These are phyloP conservation scores for Areca catechu DNA, from an alignment of 176 grass and related monocot genomes.

Conservation along the genomic window DNA sequence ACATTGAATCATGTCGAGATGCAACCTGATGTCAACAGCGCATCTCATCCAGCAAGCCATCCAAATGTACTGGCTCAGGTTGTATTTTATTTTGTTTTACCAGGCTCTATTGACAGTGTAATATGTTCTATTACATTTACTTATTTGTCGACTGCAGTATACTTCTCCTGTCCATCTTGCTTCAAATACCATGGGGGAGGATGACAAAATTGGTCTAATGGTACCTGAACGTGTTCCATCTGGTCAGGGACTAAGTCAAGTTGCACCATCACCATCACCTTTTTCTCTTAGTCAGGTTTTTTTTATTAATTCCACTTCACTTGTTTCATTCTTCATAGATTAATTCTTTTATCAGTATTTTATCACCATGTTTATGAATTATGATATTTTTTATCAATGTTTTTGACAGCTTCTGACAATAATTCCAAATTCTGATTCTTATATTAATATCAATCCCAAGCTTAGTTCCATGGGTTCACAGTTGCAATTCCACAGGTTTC, in stretches of 20 bases:
- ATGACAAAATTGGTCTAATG: constrained; percentile 75
- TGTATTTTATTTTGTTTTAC: constrained; percentile 11
- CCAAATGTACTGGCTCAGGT: constrained; percentile 73
- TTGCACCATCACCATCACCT: constrained; percentile 53
- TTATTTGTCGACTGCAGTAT: constrained; percentile 37
- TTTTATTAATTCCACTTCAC: constrained; percentile 5
- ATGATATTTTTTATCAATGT: constrained; percentile 13
- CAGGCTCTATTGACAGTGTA: neutral
- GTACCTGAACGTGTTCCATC: constrained; percentile 73
- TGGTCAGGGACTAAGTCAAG: constrained; percentile 37
- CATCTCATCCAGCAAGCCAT: constrained; percentile 43
- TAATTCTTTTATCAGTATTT: neutral
- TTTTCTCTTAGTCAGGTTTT: constrained; percentile 89
- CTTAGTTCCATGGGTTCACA: constrained; percentile 73
- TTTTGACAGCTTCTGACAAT: constrained; percentile 70
- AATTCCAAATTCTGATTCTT: constrained; percentile 71
- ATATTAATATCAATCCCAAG: constrained; percentile 89
- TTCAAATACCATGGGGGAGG: constrained; percentile 65
- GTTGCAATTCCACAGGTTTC: constrained; percentile 72
- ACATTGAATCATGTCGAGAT: constrained; percentile 52
- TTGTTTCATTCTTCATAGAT: too few species aligned
- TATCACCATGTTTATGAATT: constrained; percentile 3
- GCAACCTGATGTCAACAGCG: constrained; percentile 67
- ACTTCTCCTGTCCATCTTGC: constrained; percentile 49
- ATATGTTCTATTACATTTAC: too few species aligned